These are phyloP conservation scores for Haematococcus lacustris DNA, from an alignment of 139 green algal species.

Conservation along the genomic window DNA sequence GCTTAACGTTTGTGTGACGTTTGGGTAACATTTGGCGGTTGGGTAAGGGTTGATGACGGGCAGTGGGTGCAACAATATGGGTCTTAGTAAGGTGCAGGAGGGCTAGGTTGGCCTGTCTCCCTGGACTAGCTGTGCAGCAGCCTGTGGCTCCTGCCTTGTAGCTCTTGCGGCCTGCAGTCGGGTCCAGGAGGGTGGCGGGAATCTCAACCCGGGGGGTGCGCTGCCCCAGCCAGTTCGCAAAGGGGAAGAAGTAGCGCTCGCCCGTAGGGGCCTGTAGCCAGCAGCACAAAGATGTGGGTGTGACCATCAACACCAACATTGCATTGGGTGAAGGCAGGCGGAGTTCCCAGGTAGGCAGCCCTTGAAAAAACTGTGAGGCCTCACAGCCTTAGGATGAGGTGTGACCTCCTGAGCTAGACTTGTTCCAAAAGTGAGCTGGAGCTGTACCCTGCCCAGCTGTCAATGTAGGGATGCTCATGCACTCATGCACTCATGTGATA, in stretches of 20 bases:
- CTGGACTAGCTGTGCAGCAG: too few species aligned
- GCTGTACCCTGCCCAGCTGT: too few species aligned
- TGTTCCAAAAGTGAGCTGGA: too few species aligned
- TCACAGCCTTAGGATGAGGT: too few species aligned
- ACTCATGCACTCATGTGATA: too few species aligned
- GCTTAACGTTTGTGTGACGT: too few species aligned
- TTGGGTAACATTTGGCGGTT: background rate
- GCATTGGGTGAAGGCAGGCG: background rate
- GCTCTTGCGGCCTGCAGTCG: background rate
- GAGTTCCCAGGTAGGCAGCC: background rate
- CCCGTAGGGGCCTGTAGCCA: conserved; percentile 11
- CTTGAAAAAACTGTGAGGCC: background rate
- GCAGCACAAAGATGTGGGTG: background rate
- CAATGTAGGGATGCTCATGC: too few species aligned
- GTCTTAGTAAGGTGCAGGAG: too few species aligned
- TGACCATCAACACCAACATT: background rate
- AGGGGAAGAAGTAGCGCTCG: conserved; percentile 37
- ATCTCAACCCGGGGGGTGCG: conserved; percentile 20
- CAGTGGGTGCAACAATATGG: background rate
- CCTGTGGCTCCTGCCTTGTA: conserved; percentile 22
- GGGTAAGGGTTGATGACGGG: background rate
- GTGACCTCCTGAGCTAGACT: too few species aligned
- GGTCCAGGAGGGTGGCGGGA: conserved; percentile 20
- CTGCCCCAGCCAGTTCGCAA: conserved; percentile 11
- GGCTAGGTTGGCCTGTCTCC: too few species aligned